These are phyloP conservation scores for Pythium scleroteichum DNA, from an alignment of 352 stramenopile genomes.

Conservation along the genomic window DNA sequence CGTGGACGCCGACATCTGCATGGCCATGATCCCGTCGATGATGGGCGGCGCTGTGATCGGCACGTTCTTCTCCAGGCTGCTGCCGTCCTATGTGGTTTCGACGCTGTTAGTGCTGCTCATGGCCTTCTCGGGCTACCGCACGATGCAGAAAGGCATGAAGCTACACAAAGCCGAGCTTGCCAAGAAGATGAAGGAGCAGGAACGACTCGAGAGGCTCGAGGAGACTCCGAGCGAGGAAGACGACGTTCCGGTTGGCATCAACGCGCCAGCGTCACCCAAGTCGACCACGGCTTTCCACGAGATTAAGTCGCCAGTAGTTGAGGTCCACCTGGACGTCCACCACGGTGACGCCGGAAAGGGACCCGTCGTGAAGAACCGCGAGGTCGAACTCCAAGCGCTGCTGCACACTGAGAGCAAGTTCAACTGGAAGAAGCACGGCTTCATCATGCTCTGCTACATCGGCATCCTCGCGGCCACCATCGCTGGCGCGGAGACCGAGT, in stretches of 20 bases:
- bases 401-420: conserved; percentile 6
- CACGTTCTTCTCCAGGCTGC: conserved; percentile 54
- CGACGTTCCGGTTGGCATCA: not conserved
- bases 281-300: conserved; percentile 9
- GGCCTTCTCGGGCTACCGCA: conserved; percentile 34
- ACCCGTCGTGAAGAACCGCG: not conserved
- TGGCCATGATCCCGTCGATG: conserved; percentile 66
- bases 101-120: conserved; percentile 56
- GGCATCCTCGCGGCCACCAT: conserved; percentile 26
- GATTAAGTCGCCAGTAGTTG: conserved; percentile 15
- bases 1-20: conserved; percentile 52
- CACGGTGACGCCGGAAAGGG: not conserved
- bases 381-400: not conserved
- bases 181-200: conserved; percentile 23
- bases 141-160: conserved; percentile 34
- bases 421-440: conserved; percentile 22
- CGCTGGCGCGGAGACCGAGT: conserved; percentile 29
- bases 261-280: not conserved
- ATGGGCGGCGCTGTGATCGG: conserved; percentile 59
- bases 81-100: conserved; percentile 62
- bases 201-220: conserved; percentile 3
- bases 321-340: conserved; percentile 3
- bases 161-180: conserved; percentile 41
- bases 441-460: conserved; percentile 21
- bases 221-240: conserved; percentile 11